Conservation (phyloP, 1,139 yeast genomes). For the Entelexis sorbosivorans region DNA sequence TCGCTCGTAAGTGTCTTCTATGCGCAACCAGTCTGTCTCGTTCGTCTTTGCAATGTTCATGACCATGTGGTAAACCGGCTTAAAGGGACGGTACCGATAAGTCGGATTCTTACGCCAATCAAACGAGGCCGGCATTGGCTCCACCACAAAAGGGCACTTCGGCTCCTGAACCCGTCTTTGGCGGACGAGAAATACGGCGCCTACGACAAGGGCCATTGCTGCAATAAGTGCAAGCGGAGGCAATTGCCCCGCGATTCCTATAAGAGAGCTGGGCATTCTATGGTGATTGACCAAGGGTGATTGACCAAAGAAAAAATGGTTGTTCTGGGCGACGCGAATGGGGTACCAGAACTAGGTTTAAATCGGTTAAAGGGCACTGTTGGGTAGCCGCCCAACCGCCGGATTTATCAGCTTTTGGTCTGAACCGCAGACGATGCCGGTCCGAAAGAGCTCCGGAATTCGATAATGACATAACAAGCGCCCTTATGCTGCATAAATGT, state of each 20-base stretch:
- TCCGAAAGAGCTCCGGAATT: not conserved
- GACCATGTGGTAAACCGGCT: slow-evolving; percentile 51
- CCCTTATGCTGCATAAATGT: not conserved
- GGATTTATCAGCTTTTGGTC: slow-evolving; percentile 2
- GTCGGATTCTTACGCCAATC: slow-evolving; percentile 42
- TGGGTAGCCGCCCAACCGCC: not conserved
- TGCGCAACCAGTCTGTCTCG: slow-evolving; percentile 51
- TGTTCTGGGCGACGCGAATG: no score
- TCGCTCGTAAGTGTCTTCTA: slow-evolving; percentile 51
- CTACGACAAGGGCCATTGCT: not conserved
- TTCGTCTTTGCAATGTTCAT: slow-evolving; percentile 53
- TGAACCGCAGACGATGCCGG: not conserved
- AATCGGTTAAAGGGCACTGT: not conserved
- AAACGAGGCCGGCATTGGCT: slow-evolving; percentile 4
- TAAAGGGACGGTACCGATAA: slow-evolving; percentile 48
- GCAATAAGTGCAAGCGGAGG: not conserved
- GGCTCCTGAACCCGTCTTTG: not conserved
- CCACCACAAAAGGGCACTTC: slow-evolving; percentile 8
- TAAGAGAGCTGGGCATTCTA: not conserved
- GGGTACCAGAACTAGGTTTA: no score
- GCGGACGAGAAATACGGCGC: not conserved
- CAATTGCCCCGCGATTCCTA: not conserved
- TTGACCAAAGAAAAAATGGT: no score
- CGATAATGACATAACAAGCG: not conserved
- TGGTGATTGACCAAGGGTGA: not conserved